phyloP scores from a whole-genome alignment of 495 filamentous ascomycete species.

The Halenospora varia region DNA sequence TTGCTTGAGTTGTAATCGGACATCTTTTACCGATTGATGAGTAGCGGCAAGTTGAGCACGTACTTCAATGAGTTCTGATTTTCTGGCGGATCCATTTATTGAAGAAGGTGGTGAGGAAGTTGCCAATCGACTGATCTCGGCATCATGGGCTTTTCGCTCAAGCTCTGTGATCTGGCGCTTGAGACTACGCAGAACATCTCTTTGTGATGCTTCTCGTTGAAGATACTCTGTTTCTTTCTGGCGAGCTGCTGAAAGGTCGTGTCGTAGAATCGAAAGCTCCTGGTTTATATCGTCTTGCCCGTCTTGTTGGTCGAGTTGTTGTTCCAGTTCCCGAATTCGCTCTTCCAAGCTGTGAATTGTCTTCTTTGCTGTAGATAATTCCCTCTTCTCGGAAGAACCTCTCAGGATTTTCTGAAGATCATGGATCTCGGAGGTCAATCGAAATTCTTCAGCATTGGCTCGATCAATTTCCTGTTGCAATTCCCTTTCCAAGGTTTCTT shows the following conservation, averaged over 20 bases:
- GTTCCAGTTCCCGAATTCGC: constrained; percentile 54
- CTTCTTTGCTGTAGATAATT: constrained; percentile 35
- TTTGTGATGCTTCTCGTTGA: constrained; percentile 59
- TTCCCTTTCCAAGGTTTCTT: constrained; percentile 36
- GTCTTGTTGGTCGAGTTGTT: constrained; percentile 25
- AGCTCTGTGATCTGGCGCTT: constrained; percentile 45
- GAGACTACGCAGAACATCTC: constrained; percentile 44
- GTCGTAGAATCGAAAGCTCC: constrained; percentile 55
- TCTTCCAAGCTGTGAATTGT: constrained; percentile 57
- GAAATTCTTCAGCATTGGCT: constrained; percentile 46
- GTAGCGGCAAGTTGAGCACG: constrained; percentile 60
- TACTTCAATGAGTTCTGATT: constrained; percentile 58
- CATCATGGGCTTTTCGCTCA: constrained; percentile 42
- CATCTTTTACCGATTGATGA: constrained; percentile 54
- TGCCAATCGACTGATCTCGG: constrained; percentile 31
- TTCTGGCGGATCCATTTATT: constrained; percentile 44
- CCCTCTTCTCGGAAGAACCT: constrained; percentile 35
- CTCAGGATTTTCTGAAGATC: constrained; percentile 42
- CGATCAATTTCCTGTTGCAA: constrained; percentile 35
- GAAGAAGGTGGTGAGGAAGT: constrained; percentile 21
- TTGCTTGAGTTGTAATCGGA: constrained; percentile 54
- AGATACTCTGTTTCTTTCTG: constrained; percentile 59
- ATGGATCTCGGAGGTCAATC: constrained; percentile 45
- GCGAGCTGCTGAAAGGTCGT: constrained; percentile 57
- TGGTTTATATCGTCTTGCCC: constrained; percentile 39